These are phyloP conservation scores for Neopestalotiopsis rosae DNA, from an alignment of 2,329 filamentous ascomycete species.

Conservation along the genomic window DNA sequence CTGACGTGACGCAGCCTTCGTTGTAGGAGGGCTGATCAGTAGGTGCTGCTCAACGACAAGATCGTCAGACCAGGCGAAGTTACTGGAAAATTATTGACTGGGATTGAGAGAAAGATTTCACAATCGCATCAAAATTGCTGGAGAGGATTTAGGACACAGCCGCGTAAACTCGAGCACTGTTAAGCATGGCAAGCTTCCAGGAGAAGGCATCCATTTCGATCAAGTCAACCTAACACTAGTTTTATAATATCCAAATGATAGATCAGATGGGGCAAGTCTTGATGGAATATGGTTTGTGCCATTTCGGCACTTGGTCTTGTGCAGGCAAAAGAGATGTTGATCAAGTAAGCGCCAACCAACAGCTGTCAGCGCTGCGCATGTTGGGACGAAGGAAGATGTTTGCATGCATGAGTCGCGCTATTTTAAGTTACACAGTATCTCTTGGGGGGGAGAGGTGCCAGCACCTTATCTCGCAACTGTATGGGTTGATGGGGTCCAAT, in stretches of 20 bases:
- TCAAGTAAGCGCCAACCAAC: constrained; percentile 1
- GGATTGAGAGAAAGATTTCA: too few relatives aligned
- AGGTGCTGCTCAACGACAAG: too few relatives aligned
- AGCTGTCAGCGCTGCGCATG: neutral
- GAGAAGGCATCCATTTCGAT: neutral
- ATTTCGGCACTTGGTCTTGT: neutral
- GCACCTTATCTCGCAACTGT: neutral
- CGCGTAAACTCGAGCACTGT: neutral
- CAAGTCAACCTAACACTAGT: neutral
- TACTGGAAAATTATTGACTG: too few relatives aligned
- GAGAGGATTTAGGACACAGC: too few relatives aligned
- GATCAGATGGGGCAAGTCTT: neutral
- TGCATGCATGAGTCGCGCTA: neutral
- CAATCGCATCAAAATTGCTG: too few relatives aligned
- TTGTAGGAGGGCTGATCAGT: neutral
- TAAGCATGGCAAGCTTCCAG: neutral
- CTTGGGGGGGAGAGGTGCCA: neutral
- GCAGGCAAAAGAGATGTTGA: neutral
- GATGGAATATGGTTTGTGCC: neutral
- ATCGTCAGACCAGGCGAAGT: too few relatives aligned
- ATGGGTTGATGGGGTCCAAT: neutral
- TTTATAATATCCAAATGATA: neutral
- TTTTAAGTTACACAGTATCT: neutral
- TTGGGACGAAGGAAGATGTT: neutral
- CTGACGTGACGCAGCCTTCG: neutral